These are phyloP conservation scores for Phyllostachys edulis DNA, from an alignment of 176 grass and related monocot species.

Conservation along the genomic window DNA sequence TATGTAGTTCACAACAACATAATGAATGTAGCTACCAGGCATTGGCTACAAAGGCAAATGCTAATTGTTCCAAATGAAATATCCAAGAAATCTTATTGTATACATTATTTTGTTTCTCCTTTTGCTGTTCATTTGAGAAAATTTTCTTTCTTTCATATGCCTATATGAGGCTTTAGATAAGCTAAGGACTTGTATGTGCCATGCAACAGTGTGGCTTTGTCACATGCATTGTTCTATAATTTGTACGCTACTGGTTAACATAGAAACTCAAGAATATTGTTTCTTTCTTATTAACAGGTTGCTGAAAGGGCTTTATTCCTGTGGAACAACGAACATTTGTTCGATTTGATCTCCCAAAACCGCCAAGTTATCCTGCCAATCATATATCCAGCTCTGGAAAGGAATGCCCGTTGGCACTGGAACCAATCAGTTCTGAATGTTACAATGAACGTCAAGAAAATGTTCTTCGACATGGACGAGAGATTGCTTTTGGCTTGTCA, in stretches of 20 bases:
- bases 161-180: background rate
- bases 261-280: conserved; percentile 16
- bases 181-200: conserved; percentile 1
- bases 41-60: background rate
- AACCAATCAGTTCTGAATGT: conserved; percentile 87
- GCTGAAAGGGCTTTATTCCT: conserved; percentile 88
- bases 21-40: conserved; percentile 10
- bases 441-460: conserved; percentile 88
- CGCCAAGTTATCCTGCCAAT: conserved; percentile 79
- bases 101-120: background rate
- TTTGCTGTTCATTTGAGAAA: background rate
- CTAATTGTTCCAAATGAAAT: conserved; percentile 6
- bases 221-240: conserved; percentile 20
- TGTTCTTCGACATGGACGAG: conserved; percentile 90
- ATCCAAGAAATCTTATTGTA: background rate
- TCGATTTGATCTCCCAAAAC: conserved; percentile 72
- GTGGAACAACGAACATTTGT: conserved; percentile 90
- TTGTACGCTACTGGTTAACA: background rate
- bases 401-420: conserved; percentile 82
- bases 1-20: background rate
- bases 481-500: conserved; percentile 76
- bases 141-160: background rate
- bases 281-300: conserved; percentile 59
- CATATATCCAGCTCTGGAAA: conserved; percentile 82
- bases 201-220: background rate